Evolutionary conservation across 768 basidiomycete genomes (phyloP).

Genomic region (Crepidotus variabilis): DNA sequence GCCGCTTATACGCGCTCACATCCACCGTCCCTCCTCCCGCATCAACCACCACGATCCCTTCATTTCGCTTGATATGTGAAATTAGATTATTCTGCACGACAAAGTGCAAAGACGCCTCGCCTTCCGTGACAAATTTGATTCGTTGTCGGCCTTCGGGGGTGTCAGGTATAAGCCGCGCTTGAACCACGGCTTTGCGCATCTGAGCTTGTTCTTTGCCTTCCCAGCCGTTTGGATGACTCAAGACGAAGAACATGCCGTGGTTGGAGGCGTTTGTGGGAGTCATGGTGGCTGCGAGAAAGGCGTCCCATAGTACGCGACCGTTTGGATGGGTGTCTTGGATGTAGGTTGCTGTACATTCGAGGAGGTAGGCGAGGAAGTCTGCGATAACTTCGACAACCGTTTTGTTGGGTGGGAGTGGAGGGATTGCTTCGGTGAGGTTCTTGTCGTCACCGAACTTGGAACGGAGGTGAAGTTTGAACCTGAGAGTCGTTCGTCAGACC

Average conservation of each 20-base stretch:
- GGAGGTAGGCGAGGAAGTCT: slow-evolving; percentile 45
- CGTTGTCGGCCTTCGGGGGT: slow-evolving; percentile 24
- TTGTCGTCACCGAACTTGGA: slow-evolving; percentile 16
- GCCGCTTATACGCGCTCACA: slow-evolving; percentile 33
- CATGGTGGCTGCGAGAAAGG: not conserved
- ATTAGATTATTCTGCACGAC: slow-evolving; percentile 24
- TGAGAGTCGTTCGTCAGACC: slow-evolving; percentile 9
- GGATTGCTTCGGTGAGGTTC: slow-evolving; percentile 24
- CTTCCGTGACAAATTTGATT: no score
- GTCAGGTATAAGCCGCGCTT: slow-evolving; percentile 40
- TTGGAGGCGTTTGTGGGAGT: slow-evolving; percentile 18
- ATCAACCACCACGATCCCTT: no score
- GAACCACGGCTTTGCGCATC: slow-evolving; percentile 43
- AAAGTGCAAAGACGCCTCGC: not conserved
- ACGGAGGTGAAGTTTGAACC: slow-evolving; percentile 42
- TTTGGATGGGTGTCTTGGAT: not conserved
- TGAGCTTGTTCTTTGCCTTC: slow-evolving; percentile 50
- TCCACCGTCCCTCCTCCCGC: slow-evolving; percentile 53
- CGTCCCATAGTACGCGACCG: not conserved
- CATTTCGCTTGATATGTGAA: slow-evolving; percentile 16
- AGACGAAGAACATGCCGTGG: slow-evolving; percentile 37
- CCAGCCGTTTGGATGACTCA: slow-evolving; percentile 60
- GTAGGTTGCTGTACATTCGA: not conserved
- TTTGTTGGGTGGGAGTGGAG: slow-evolving; percentile 38
- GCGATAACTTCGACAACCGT: slow-evolving; percentile 38